Conservation (phyloP, 202 grass and related monocot genomes). For the Schoenoplectus tabernaemontani region DNA sequence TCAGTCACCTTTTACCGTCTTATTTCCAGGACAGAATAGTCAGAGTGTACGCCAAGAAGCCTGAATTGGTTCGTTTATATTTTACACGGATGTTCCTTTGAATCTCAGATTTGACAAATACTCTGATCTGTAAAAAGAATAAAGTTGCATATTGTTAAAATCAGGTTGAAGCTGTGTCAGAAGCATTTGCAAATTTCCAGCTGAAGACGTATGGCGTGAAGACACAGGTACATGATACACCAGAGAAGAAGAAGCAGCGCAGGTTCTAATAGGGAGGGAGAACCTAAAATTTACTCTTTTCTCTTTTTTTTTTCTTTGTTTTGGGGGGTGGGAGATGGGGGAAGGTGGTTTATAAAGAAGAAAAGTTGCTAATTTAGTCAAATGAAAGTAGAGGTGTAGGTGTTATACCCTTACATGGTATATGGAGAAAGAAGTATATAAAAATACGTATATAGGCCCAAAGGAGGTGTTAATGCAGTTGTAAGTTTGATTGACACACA, state of each 20-base stretch:
- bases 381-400: not conserved
- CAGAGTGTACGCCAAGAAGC: constrained; percentile 77
- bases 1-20: constrained; percentile 74
- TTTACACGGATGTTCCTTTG: not conserved
- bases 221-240: constrained; percentile 79
- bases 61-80: constrained; percentile 54
- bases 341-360: constrained; percentile 7
- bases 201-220: constrained; percentile 69
- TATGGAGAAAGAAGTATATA: not conserved
- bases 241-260: constrained; percentile 56
- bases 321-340: too few species aligned
- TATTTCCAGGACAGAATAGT: constrained; percentile 75
- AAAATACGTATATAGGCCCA: constrained; percentile 13
- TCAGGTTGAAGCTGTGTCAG: constrained; percentile 67
- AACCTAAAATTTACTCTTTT: not conserved
- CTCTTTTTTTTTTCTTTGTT: not conserved
- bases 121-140: too few species aligned
- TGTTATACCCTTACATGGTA: not conserved
- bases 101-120: too few species aligned
- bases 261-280: too few species aligned
- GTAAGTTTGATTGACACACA: not conserved
- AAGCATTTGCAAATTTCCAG: constrained; percentile 89
- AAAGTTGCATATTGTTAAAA: not conserved
- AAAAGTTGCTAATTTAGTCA: not conserved
- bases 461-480: not conserved